A percentile compares a stretch with the other conserved stretches of the same genome.
These are phyloP conservation scores for Mortierella polycephala DNA, from an alignment of 371 early-diverging fungal species.

Conservation along the genomic window DNA sequence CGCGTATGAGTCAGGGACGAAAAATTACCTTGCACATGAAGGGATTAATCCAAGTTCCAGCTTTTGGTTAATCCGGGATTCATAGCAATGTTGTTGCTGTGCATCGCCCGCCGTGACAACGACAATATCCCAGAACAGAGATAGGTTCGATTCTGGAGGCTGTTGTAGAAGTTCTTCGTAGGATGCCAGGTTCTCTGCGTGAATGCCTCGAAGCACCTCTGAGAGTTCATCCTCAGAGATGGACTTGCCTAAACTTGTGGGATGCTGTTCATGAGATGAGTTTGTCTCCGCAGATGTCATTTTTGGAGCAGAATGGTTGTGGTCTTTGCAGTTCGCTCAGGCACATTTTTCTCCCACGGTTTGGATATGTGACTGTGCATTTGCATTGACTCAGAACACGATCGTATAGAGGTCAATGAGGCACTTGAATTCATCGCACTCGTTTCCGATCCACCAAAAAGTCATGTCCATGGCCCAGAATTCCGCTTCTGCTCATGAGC, in stretches of 20 bases:
- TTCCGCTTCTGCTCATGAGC: neutral
- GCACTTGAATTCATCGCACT: too few relatives aligned
- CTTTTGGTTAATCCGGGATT: constrained; percentile 19
- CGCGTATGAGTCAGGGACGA: neutral
- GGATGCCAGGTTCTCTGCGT: constrained; percentile 18
- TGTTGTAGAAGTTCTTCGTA: constrained; percentile 18
- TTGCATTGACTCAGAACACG: too few relatives aligned
- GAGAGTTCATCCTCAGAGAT: constrained; percentile 10
- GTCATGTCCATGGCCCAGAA: too few relatives aligned
- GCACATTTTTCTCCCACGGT: neutral
- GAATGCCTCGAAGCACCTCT: constrained; percentile 22
- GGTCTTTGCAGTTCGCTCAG: too few relatives aligned
- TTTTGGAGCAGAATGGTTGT: too few relatives aligned
- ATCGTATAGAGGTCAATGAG: too few relatives aligned
- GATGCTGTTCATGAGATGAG: neutral
- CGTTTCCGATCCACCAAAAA: too few relatives aligned
- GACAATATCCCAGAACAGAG: constrained; percentile 52
- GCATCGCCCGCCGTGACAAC: constrained; percentile 49
- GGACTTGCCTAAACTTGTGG: neutral
- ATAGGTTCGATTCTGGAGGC: neutral
- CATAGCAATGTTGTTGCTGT: constrained; percentile 43
- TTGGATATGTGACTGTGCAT: neutral
- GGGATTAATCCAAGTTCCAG: constrained; percentile 24
- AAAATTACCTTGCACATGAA: constrained; percentile 14
- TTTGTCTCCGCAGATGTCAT: too few relatives aligned